Evolutionary conservation across 1,139 yeast genomes (phyloP).

Genomic region (Yamadazyma oceani): DNA sequence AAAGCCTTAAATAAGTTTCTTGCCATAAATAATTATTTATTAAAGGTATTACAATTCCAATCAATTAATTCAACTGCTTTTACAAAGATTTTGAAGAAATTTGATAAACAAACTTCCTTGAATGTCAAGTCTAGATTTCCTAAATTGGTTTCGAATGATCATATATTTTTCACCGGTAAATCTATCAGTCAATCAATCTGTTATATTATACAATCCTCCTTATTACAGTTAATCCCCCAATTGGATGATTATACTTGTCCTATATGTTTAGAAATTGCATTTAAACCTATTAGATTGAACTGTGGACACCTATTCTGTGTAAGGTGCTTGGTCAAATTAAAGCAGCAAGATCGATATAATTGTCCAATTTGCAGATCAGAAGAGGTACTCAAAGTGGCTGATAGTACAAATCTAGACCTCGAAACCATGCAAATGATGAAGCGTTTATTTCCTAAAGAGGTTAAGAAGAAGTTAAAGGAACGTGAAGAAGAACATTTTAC

Average conservation of each 20-base stretch:
- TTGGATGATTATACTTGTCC: conserved; percentile 76
- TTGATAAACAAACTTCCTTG: conserved; percentile 68
- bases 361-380: conserved; percentile 68
- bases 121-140: conserved; percentile 51
- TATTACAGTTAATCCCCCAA: conserved; percentile 64
- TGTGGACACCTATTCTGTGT: conserved; percentile 74
- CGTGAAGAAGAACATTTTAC: conserved; percentile 54
- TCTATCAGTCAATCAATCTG: conserved; percentile 59
- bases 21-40: conserved; percentile 51
- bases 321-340: conserved; percentile 66
- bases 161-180: conserved; percentile 45
- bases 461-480: conserved; percentile 58
- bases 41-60: conserved; percentile 63
- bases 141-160: conserved; percentile 43
- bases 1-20: conserved; percentile 52
- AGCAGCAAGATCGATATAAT: conserved; percentile 53
- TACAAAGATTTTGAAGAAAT: conserved; percentile 67
- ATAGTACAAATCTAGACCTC: conserved; percentile 58
- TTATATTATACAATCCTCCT: conserved; percentile 52
- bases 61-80: conserved; percentile 63
- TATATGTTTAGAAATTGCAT: conserved; percentile 67
- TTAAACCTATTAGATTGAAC: conserved; percentile 61
- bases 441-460: conserved; percentile 64
- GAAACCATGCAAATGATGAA: conserved; percentile 54
- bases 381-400: conserved; percentile 56